Conservation (phyloP, 805 yeast species). For the Hanseniaspora lachancei region DNA sequence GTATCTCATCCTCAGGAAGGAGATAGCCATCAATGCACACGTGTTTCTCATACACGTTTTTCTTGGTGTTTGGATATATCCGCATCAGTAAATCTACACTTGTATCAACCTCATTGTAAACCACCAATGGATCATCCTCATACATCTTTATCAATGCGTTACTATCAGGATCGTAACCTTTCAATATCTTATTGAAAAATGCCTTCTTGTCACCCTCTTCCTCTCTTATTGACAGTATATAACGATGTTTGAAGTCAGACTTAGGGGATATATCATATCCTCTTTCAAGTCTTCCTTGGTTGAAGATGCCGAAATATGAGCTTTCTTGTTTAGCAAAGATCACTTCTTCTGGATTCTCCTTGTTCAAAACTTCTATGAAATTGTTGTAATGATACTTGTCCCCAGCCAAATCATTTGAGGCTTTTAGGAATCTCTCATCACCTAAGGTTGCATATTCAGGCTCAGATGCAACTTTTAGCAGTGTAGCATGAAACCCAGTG, state of each 20-base stretch:
- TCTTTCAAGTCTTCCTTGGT: conserved; percentile 9
- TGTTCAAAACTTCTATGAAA: neutral
- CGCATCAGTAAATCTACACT: neutral
- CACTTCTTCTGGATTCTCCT: neutral
- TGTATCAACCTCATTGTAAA: neutral
- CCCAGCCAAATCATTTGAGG: neutral
- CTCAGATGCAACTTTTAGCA: conserved; percentile 3
- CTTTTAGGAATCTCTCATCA: conserved; percentile 8
- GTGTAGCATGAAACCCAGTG: conserved; percentile 9
- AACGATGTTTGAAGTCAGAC: neutral
- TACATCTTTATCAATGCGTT: neutral
- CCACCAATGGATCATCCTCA: neutral
- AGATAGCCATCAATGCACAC: conserved; percentile 9
- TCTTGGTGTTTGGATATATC: neutral
- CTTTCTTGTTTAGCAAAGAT: neutral
- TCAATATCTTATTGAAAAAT: neutral
- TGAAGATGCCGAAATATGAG: conserved; percentile 11
- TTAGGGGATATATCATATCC: conserved; percentile 7
- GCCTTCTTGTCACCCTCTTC: neutral
- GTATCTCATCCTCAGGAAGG: neutral
- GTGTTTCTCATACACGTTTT: neutral
- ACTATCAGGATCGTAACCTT: neutral
- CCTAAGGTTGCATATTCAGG: conserved; percentile 8
- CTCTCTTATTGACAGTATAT: conserved; percentile 3
- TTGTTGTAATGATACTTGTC: conserved; percentile 1